Conservation (phyloP, 148 eudicot species). For the Fagopyrum esculentum region DNA sequence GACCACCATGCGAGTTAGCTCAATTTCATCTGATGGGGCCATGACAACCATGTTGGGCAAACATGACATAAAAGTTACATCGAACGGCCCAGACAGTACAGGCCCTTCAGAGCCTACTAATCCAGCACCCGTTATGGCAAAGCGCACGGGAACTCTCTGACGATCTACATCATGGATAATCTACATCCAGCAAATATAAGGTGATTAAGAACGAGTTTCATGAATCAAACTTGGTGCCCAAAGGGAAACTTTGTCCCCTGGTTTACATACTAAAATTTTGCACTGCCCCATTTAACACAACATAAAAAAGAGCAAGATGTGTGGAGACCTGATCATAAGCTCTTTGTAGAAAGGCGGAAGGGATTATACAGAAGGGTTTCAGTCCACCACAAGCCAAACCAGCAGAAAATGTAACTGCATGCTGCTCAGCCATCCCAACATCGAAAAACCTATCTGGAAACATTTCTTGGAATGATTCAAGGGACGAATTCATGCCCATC, state of each 20-base stretch:
- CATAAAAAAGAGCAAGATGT: not conserved
- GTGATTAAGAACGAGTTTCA: not conserved
- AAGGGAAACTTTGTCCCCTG: too few species aligned
- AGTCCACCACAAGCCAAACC: conserved; percentile 86
- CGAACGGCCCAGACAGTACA: conserved; percentile 66
- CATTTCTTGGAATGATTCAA: conserved; percentile 44
- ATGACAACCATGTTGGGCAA: conserved; percentile 94
- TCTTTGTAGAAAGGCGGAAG: conserved; percentile 84
- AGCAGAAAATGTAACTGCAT: conserved; percentile 94
- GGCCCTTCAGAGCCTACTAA: conserved; percentile 81
- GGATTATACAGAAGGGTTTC: conserved; percentile 87
- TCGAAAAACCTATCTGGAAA: conserved; percentile 73
- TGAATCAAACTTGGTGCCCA: not conserved
- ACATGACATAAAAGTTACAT: conserved; percentile 86
- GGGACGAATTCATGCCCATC: conserved; percentile 62
- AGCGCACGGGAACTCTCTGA: conserved; percentile 80
- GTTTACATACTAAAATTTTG: not conserved
- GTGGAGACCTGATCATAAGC: conserved; percentile 81
- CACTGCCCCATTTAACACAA: too few species aligned
- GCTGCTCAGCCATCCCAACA: conserved; percentile 95
- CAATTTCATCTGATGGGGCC: conserved; percentile 94
- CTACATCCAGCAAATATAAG: conserved; percentile 21
- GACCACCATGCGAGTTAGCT: conserved; percentile 77
- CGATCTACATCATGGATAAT: conserved; percentile 87
- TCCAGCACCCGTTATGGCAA: conserved; percentile 78